These are phyloP conservation scores for Peronospora farinosa DNA, from an alignment of 352 stramenopile genomes.

Conservation along the genomic window DNA sequence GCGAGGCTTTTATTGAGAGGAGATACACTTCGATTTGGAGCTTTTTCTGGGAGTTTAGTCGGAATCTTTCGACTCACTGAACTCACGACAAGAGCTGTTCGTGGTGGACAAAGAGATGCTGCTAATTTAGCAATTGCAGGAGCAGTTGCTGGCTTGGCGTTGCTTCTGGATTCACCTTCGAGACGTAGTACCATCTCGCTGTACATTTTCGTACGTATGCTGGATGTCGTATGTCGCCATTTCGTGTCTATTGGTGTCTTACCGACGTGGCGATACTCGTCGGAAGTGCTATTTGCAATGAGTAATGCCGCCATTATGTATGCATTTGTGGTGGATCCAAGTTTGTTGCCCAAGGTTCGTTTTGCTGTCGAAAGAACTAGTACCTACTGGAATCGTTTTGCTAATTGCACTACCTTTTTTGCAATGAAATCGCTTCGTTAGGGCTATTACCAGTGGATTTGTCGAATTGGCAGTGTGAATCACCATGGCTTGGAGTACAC, in stretches of 20 bases:
- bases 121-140: constrained; percentile 67
- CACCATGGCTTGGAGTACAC: constrained; percentile 70
- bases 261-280: constrained; percentile 56
- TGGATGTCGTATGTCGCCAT: constrained; percentile 74
- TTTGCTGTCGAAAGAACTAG: not conserved
- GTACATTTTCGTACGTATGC: constrained; percentile 84
- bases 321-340: constrained; percentile 60
- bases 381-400: not conserved
- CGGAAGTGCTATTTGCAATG: constrained; percentile 62
- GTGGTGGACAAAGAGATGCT: constrained; percentile 41
- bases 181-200: constrained; percentile 68
- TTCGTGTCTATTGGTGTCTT: constrained; percentile 47
- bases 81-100: constrained; percentile 37
- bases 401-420: constrained; percentile 1
- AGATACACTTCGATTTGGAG: constrained; percentile 74
- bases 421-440: constrained; percentile 15
- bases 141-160: constrained; percentile 50
- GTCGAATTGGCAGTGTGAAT: constrained; percentile 60
- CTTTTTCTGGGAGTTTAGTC: constrained; percentile 72
- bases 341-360: constrained; percentile 60
- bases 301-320: constrained; percentile 83
- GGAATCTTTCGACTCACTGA: constrained; percentile 64
- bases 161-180: constrained; percentile 63
- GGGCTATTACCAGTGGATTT: constrained; percentile 84
- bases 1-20: constrained; percentile 53